phyloP scores from a whole-genome alignment of 805 yeast genomes.

The Metschnikowia matae region DNA sequence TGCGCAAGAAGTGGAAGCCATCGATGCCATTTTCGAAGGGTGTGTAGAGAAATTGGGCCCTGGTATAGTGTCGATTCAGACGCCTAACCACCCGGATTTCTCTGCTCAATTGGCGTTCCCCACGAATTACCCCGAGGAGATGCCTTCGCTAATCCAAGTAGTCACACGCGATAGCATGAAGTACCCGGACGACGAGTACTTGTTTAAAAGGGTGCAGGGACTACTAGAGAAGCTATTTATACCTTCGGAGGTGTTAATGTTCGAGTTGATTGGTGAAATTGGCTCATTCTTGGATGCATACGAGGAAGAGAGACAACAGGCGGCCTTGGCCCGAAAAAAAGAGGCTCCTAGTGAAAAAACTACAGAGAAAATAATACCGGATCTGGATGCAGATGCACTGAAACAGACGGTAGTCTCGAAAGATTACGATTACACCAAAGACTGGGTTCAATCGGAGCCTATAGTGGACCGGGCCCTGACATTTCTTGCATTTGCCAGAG shows the following conservation, averaged over 20 bases:
- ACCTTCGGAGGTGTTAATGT: slow-evolving; percentile 69
- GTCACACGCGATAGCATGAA: slow-evolving; percentile 26
- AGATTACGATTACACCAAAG: slow-evolving; percentile 48
- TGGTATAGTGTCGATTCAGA: slow-evolving; percentile 42
- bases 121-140: slow-evolving; percentile 56
- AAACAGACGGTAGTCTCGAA: background rate
- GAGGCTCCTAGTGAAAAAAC: background rate
- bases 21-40: slow-evolving; percentile 84
- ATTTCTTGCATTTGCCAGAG: slow-evolving; percentile 71
- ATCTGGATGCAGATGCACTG: background rate
- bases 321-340: background rate
- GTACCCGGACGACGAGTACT: slow-evolving; percentile 42
- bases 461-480: slow-evolving; percentile 80
- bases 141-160: slow-evolving; percentile 64
- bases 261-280: slow-evolving; percentile 69
- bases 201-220: slow-evolving; percentile 45
- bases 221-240: slow-evolving; percentile 46
- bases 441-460: slow-evolving; percentile 78
- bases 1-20: slow-evolving; percentile 70
- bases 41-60: slow-evolving; percentile 39
- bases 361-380: background rate
- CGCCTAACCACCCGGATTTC: slow-evolving; percentile 62
- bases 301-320: slow-evolving; percentile 10
- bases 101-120: slow-evolving; percentile 72
- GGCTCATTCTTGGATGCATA: slow-evolving; percentile 45